Evolutionary conservation across 495 filamentous ascomycete genomes (phyloP).

Genomic region (Niebla homalea): DNA sequence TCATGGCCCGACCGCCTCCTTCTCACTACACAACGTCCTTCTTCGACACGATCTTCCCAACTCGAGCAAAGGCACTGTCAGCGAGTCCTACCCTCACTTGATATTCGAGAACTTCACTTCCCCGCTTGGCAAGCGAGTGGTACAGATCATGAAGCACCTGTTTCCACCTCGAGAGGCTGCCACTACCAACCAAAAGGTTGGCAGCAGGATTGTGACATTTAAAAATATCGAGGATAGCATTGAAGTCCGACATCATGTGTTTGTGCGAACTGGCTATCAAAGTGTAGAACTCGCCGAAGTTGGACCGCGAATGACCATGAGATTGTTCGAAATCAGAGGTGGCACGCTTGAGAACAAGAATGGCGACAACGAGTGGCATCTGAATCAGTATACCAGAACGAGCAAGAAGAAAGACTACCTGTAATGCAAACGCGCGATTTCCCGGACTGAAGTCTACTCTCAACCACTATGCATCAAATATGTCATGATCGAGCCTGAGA

Average conservation of each 20-base stretch:
- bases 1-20: slow-evolving; percentile 83
- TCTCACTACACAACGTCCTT: slow-evolving; percentile 88
- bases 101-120: slow-evolving; percentile 91
- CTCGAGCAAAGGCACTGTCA: slow-evolving; percentile 74
- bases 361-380: slow-evolving; percentile 90
- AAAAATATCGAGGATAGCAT: slow-evolving; percentile 90
- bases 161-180: slow-evolving; percentile 79
- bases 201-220: slow-evolving; percentile 84
- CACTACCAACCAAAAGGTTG: slow-evolving; percentile 51
- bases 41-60: slow-evolving; percentile 88
- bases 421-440: slow-evolving; percentile 26
- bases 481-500: no score
- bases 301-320: slow-evolving; percentile 92
- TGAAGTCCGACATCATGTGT: slow-evolving; percentile 72
- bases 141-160: slow-evolving; percentile 86
- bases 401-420: slow-evolving; percentile 87
- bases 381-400: slow-evolving; percentile 90
- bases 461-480: no score
- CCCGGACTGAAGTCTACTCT: no score
- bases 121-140: slow-evolving; percentile 66
- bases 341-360: slow-evolving; percentile 93
- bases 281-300: slow-evolving; percentile 91
- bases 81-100: slow-evolving; percentile 85
- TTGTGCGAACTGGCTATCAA: slow-evolving; percentile 71
- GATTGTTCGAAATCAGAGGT: slow-evolving; percentile 81